Evolutionary conservation across 2,329 filamentous ascomycete genomes (phyloP).

Genomic region (Colletotrichum sansevieriae): DNA sequence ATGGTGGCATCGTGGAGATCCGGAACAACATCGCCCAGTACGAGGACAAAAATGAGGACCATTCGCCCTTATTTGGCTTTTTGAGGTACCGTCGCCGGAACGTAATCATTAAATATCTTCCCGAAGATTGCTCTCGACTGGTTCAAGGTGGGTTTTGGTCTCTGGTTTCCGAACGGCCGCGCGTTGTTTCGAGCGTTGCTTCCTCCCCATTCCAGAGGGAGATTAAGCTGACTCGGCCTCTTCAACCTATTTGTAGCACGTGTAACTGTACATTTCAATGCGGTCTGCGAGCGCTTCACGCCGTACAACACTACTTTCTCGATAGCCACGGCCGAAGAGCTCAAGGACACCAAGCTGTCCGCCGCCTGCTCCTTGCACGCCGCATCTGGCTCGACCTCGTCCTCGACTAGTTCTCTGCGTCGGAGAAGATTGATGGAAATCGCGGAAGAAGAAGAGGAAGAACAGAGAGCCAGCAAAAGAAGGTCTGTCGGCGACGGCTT

Average conservation of each 20-base stretch:
- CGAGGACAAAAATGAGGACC: constrained; percentile 67
- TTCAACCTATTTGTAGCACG: constrained; percentile 70
- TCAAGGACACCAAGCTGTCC: constrained; percentile 89
- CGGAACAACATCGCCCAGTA: constrained; percentile 83
- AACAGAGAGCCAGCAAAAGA: constrained; percentile 69
- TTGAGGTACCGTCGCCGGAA: constrained; percentile 90
- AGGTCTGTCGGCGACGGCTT: constrained; percentile 65
- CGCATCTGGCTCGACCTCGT: constrained; percentile 86
- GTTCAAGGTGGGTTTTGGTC: constrained; percentile 79
- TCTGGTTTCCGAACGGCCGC: constrained; percentile 9
- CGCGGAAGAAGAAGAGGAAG: constrained; percentile 90
- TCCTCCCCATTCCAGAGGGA: constrained; percentile 29
- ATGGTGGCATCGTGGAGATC: constrained; percentile 86
- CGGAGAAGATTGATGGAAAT: constrained; percentile 89
- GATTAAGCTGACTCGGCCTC: constrained; percentile 35
- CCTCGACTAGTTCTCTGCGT: constrained; percentile 84
- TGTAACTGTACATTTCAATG: constrained; percentile 79
- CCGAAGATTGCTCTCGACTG: constrained; percentile 89
- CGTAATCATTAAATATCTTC: constrained; percentile 92
- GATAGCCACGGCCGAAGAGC: constrained; percentile 79
- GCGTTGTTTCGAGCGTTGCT: constrained; percentile 26
- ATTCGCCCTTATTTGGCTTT: constrained; percentile 91
- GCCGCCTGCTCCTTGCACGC: constrained; percentile 91
- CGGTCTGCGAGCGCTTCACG: constrained; percentile 78
- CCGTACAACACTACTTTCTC: constrained; percentile 89